These are phyloP conservation scores for Zymoseptoria brevis DNA, from an alignment of 2,329 filamentous ascomycete species.

Conservation along the genomic window DNA sequence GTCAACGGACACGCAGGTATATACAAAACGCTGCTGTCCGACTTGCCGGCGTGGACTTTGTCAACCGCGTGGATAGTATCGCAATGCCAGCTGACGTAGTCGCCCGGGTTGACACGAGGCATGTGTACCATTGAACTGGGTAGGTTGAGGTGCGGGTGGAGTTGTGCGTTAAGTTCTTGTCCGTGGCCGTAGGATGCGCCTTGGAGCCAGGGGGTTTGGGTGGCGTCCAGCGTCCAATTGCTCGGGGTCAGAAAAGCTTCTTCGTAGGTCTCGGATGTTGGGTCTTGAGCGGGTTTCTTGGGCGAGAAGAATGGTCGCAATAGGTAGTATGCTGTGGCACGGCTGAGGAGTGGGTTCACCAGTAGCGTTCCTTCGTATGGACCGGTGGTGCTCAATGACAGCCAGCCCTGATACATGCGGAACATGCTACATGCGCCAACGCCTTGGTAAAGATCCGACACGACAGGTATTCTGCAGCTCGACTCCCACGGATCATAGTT, in stretches of 20 bases:
- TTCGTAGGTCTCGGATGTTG: slow-evolving; percentile 32
- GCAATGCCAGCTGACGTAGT: slow-evolving; percentile 75
- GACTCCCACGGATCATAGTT: slow-evolving; percentile 76
- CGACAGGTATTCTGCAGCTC: slow-evolving; percentile 57
- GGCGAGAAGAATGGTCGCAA: slow-evolving; percentile 75
- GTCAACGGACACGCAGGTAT: slow-evolving; percentile 82
- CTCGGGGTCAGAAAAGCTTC: slow-evolving; percentile 41
- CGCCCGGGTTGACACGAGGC: slow-evolving; percentile 60
- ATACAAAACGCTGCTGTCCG: slow-evolving; percentile 72
- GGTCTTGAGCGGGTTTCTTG: slow-evolving; percentile 31
- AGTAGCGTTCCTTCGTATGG: slow-evolving; percentile 72
- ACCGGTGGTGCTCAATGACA: slow-evolving; percentile 65
- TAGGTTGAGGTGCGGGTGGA: slow-evolving; percentile 65
- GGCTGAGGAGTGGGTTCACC: slow-evolving; percentile 68
- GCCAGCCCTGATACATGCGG: slow-evolving; percentile 84
- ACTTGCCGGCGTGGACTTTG: slow-evolving; percentile 59
- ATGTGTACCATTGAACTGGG: slow-evolving; percentile 63
- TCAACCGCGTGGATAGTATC: slow-evolving; percentile 71
- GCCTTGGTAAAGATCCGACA: slow-evolving; percentile 70
- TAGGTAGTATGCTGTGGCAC: slow-evolving; percentile 71
- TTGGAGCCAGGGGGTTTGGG: slow-evolving; percentile 55
- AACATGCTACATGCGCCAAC: slow-evolving; percentile 78
- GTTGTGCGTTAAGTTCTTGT: slow-evolving; percentile 56
- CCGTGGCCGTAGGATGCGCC: slow-evolving; percentile 61
- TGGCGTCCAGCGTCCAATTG: slow-evolving; percentile 54